These are phyloP conservation scores for Cucurbita ficifolia DNA, from an alignment of 306 rosid species.

Conservation along the genomic window DNA sequence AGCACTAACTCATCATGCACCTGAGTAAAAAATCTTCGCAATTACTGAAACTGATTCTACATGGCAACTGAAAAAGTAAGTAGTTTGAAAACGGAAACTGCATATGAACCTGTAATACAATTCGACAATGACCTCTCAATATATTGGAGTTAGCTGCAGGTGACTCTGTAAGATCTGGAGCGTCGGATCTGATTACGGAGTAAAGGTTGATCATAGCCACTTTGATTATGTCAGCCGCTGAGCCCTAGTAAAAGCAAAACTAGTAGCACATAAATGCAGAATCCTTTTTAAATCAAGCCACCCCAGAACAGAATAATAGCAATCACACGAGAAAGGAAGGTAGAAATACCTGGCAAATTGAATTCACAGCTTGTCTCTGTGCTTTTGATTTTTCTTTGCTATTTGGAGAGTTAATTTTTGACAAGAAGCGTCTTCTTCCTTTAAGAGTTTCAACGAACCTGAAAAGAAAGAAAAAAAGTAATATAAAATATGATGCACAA, in stretches of 20 bases:
- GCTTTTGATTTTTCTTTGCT: constrained; percentile 70
- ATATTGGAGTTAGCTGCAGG: constrained; percentile 22
- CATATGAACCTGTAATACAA: constrained; percentile 61
- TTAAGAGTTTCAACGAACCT: constrained; percentile 69
- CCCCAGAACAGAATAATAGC: not conserved
- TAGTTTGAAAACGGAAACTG: not conserved
- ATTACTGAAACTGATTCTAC: not conserved
- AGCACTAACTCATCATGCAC: constrained; percentile 91
- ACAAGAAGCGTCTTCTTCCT: constrained; percentile 81
- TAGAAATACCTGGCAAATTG: constrained; percentile 73
- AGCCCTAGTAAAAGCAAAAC: constrained; percentile 45
- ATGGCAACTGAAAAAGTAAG: not conserved
- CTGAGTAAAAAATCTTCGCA: constrained; percentile 24
- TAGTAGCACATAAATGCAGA: constrained; percentile 5
- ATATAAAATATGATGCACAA: not conserved
- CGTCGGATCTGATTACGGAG: constrained; percentile 32
- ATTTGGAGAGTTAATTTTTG: constrained; percentile 73
- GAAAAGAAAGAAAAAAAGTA: constrained; percentile 14
- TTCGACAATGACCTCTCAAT: constrained; percentile 60
- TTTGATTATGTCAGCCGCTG: constrained; percentile 93
- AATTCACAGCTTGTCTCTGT: constrained; percentile 94
- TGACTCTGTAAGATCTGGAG: constrained; percentile 28
- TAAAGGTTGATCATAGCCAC: constrained; percentile 72
- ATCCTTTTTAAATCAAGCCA: not conserved
- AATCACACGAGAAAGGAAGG: not conserved